A percentile compares a stretch with the other conserved stretches of the same genome.
Evolutionary conservation across 2,329 filamentous ascomycete species (phyloP).

Genomic region (Decorospora gaudefroyi): DNA sequence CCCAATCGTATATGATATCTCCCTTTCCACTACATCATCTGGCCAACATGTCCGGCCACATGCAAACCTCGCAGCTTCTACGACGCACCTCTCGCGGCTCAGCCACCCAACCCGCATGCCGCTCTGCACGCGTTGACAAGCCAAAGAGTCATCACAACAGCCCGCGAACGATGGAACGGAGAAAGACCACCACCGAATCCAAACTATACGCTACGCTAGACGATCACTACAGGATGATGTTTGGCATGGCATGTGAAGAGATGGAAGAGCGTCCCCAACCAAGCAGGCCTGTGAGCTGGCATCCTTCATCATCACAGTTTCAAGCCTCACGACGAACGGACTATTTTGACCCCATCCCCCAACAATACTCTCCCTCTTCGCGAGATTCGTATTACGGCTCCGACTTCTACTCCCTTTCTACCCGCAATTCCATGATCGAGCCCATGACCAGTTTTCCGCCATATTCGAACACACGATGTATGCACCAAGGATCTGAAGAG

Average conservation of each 20-base stretch:
- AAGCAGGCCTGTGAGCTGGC: conserved; percentile 72
- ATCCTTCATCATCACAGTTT: conserved; percentile 63
- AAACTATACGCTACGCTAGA: conserved; percentile 49
- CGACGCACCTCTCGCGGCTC: conserved; percentile 44
- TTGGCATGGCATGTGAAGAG: conserved; percentile 42
- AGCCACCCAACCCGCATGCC: conserved; percentile 30
- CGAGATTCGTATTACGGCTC: conserved; percentile 37
- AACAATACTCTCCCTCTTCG: conserved; percentile 32
- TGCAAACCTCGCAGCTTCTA: conserved; percentile 34
- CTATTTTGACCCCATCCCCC: conserved; percentile 29
- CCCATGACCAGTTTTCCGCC: conserved; percentile 21
- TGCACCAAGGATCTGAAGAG: conserved; percentile 30
- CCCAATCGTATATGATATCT: conserved; percentile 13
- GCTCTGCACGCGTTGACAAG: conserved; percentile 48
- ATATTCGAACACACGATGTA: conserved; percentile 20
- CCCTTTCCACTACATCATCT: conserved; percentile 22
- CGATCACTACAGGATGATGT: conserved; percentile 51
- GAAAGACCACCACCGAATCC: conserved; percentile 45
- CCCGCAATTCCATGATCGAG: conserved; percentile 40
- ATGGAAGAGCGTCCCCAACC: conserved; percentile 33
- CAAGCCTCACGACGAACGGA: conserved; percentile 26
- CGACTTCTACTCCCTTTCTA: conserved; percentile 45
- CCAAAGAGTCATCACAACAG: conserved; percentile 49
- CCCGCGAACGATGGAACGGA: conserved; percentile 43
- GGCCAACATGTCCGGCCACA: conserved; percentile 34